These are phyloP conservation scores for Porcisia deanei DNA, from an alignment of 208 protist species.

Conservation along the genomic window DNA sequence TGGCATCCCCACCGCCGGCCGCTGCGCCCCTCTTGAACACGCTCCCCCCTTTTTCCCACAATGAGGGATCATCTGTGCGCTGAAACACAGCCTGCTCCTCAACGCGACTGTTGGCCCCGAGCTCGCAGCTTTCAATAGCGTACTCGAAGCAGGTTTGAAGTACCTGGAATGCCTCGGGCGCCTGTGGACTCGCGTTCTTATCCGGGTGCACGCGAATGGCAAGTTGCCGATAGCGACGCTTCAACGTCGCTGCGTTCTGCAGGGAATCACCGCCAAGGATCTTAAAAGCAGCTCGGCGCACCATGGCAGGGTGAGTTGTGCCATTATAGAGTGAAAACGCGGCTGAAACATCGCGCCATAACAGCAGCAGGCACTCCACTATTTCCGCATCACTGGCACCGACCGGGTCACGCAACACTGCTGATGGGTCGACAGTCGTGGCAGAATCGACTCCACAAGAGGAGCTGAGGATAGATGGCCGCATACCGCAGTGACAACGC, in stretches of 20 bases:
- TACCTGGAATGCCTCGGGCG: constrained; percentile 61
- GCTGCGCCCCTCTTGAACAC: neutral
- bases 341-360: constrained; percentile 6
- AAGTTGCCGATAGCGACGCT: constrained; percentile 64
- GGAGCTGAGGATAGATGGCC: neutral
- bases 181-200: constrained; percentile 59
- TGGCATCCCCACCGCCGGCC: neutral
- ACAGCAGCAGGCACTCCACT: constrained; percentile 2
- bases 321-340: neutral
- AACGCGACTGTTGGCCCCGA: neutral
- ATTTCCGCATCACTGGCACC: constrained; percentile 6
- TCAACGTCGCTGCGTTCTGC: constrained; percentile 29
- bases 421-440: neutral
- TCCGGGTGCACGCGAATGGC: constrained; percentile 79
- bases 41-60: neutral
- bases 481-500: constrained; percentile 1
- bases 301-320: neutral
- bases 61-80: neutral
- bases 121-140: neutral
- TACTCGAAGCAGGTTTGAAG: constrained; percentile 59
- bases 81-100: neutral
- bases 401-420: neutral
- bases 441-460: neutral
- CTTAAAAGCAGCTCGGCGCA: neutral
- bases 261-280: neutral